Evolutionary conservation across 257 asterid genomes (phyloP), one percentile per base, ranked within the genome.

Genomic region (Solanum virginianum): DNA sequence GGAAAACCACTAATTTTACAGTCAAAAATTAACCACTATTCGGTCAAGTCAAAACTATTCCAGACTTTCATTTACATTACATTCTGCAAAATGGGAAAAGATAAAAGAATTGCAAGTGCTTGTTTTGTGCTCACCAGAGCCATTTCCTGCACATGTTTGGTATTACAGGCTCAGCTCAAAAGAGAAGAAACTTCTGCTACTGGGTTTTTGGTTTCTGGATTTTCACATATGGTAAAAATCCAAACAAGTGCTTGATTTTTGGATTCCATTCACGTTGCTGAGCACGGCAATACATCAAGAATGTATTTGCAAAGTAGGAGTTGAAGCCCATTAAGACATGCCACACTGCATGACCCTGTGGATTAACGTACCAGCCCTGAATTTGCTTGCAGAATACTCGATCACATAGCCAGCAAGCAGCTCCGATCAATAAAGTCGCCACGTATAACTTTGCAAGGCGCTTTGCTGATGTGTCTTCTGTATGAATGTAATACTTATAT

Each of bases 261-360:
- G 99, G 99, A 72, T 92, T 86, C 99, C 98, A 96, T 26, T 92
- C 97, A 47, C 98, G 91, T 86, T 96, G 99, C 86, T 90, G 94
- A 68, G 99, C 99, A 24, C 98, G 99, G 85, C 99, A 96, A 91
- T 90, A 94, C 99, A 96, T 96, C 83, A 94, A 83, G 89, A 96
- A 96, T 5, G 96, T 88, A 83, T 96, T 96, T 53, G 98, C 99
- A 5, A 89, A 96, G 88, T 96, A 96, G 0, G 99, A 96, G 84
- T 96, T 96, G 92, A 94, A 94, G 53, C 97, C 98, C 99, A 96
- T 96, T 16, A 91, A 69, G 57, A 93, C 83, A 24, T 96, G 99
- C 99, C 99, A 96, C 59, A 94, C 29, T 29, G 99, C 98, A 89
- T 96, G 99, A 29, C 99, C 99, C 85, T 96, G 99, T 75, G 97